Evolutionary conservation across 2,329 filamentous ascomycete species (phyloP).

Genomic region (Curvularia spicifera): DNA sequence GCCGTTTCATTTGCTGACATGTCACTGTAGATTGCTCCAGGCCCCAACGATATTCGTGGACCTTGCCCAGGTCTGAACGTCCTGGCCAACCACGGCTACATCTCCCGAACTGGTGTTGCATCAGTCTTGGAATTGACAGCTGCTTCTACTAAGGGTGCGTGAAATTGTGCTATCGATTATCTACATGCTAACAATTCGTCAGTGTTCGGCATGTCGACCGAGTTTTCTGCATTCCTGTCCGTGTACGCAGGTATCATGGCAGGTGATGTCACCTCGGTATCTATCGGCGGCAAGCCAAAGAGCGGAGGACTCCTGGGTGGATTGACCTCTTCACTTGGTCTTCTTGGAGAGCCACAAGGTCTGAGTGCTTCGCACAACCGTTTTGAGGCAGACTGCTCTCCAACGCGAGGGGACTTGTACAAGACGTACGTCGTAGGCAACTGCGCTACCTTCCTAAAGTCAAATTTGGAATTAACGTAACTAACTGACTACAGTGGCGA

Average conservation of each 20-base stretch:
- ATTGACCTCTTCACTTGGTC: slow-evolving; percentile 19
- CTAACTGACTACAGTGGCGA: slow-evolving; percentile 3
- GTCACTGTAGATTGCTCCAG: slow-evolving; percentile 9
- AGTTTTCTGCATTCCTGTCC: slow-evolving; percentile 23
- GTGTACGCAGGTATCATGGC: slow-evolving; percentile 20
- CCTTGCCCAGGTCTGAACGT: slow-evolving; percentile 13
- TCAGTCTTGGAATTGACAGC: slow-evolving; percentile 8
- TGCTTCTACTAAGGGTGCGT: slow-evolving; percentile 10
- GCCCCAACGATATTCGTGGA: slow-evolving; percentile 11
- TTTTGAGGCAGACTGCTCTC: slow-evolving; percentile 28
- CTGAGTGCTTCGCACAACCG: slow-evolving; percentile 26
- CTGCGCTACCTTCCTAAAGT: too few species aligned
- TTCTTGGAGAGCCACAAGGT: slow-evolving; percentile 23
- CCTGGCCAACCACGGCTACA: slow-evolving; percentile 12
- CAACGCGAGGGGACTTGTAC: slow-evolving; percentile 17
- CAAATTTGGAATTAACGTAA: background rate
- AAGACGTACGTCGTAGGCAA: slow-evolving; percentile 3
- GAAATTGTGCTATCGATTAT: background rate
- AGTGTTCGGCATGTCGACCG: slow-evolving; percentile 20
- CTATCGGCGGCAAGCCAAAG: slow-evolving; percentile 24
- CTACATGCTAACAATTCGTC: slow-evolving; percentile 18
- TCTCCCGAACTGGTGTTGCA: slow-evolving; percentile 6
- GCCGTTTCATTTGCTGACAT: background rate
- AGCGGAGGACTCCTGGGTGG: slow-evolving; percentile 22
- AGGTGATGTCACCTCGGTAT: slow-evolving; percentile 20